Evolutionary conservation across 208 protist species (phyloP), one percentile per base, ranked within the genome.

Genomic region (Acanthamoeba pearcei): DNA sequence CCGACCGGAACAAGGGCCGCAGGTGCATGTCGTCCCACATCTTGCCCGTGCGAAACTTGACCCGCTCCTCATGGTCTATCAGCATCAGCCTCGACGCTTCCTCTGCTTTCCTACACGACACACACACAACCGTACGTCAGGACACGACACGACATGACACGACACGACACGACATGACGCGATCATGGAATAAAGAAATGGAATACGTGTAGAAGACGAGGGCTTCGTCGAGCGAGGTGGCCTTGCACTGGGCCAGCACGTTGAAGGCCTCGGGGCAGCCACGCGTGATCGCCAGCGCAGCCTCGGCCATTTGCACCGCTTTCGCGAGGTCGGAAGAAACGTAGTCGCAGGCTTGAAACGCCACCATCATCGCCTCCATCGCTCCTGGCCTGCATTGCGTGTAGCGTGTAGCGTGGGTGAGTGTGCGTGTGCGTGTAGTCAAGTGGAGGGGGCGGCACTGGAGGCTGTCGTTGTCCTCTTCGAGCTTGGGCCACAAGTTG

Each of bases 221-320:
- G 24, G 66, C 66, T 13, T 74, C 66, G 10, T 74, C 66, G 12
- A 38, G 32, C 24, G 66, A 74, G 12, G 66, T 74, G 66, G 66
- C 66, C 66, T 35, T n/a, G 27, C 32, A 74, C 66, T 32, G 66
- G 24, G 66, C 66, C 10, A 74, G 66, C 13, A 74, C 29, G 27
- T 32, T 74, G 32, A 32, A 74, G 66, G 66, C 66, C 24, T 74
- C 66, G 24, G 66, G 66, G 66, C 66, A 74, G 66, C 66, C 66
- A 12, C 22, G 12, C 5, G 66, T 17, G 24, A 74, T 74, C 24
- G 38, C 29, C 22, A 74, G 66, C 22, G 66, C 66, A 38, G 24
- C 0, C 2, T 13, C 12, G 12, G 66, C 66, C n/a, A 72, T n/a
- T 24, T 74, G 8, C 8, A 29, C 32, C 27, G 66, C 66, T 24